phyloP scores from a whole-genome alignment of 768 basidiomycete genomes.

The Russula virescens region DNA sequence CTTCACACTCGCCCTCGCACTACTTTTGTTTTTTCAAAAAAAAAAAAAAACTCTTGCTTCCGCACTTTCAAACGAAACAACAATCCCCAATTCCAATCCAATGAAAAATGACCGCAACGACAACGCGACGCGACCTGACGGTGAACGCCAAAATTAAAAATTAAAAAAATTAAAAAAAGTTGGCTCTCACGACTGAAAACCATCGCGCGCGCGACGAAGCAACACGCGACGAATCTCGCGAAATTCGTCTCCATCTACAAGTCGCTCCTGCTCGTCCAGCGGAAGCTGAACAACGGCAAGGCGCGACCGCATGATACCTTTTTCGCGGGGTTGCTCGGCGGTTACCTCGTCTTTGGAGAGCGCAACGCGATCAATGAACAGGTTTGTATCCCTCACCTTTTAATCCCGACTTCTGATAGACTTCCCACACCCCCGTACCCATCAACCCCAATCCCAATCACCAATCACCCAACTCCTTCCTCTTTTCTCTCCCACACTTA shows the following conservation, averaged over 20 bases:
- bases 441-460: too few species aligned
- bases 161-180: too few species aligned
- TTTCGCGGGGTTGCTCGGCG: constrained; percentile 87
- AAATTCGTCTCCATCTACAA: constrained; percentile 96
- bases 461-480: too few species aligned
- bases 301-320: constrained; percentile 80
- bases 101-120: too few species aligned
- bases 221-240: constrained; percentile 87
- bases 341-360: constrained; percentile 84
- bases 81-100: too few species aligned
- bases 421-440: background rate
- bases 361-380: constrained; percentile 88
- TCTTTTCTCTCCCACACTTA: too few species aligned
- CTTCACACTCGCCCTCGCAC: background rate
- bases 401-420: background rate
- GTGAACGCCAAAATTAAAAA: too few species aligned
- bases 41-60: too few species aligned
- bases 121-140: too few species aligned
- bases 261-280: constrained; percentile 74
- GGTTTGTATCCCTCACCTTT: constrained; percentile 40
- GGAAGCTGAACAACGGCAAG: constrained; percentile 75
- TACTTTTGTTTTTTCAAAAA: too few species aligned
- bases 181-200: constrained; percentile 60
- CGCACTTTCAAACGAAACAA: too few species aligned
- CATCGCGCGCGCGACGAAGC: constrained; percentile 81